These are phyloP conservation scores for Aspergillus floridensis DNA, from an alignment of 2,329 filamentous ascomycete species.

Conservation along the genomic window DNA sequence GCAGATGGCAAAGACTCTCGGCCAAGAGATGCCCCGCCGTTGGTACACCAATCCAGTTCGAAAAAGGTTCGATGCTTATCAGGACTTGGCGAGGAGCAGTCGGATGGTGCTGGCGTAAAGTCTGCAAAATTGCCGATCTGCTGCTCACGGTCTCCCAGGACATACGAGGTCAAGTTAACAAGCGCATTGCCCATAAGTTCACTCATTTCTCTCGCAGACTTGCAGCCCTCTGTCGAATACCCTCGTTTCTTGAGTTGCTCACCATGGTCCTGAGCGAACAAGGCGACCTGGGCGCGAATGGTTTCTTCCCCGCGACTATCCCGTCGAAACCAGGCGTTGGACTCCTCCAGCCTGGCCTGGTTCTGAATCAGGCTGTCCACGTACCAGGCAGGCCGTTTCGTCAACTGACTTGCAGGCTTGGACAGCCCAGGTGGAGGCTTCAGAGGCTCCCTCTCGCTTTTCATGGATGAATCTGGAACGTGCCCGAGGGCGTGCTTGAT, in stretches of 20 bases:
- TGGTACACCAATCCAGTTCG: constrained; percentile 4
- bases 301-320: constrained; percentile 18
- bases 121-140: constrained; percentile 17
- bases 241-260: constrained; percentile 5
- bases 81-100: constrained; percentile 15
- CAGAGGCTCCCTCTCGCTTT: background rate
- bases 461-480: background rate
- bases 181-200: constrained; percentile 23
- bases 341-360: constrained; percentile 13
- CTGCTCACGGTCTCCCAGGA: constrained; percentile 5
- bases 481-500: background rate
- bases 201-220: constrained; percentile 15
- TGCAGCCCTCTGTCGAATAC: constrained; percentile 5
- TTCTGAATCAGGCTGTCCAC: background rate
- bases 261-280: constrained; percentile 17
- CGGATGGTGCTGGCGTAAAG: constrained; percentile 14
- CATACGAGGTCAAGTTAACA: constrained; percentile 22
- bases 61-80: constrained; percentile 24
- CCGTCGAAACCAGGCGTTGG: constrained; percentile 24
- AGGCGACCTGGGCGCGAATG: constrained; percentile 20
- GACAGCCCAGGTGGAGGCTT: constrained; percentile 20
- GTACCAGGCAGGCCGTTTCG: background rate
- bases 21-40: background rate
- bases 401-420: background rate
- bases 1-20: background rate